phyloP scores from a whole-genome alignment of 2,329 filamentous ascomycete species.

The Botrytis cinerea region DNA sequence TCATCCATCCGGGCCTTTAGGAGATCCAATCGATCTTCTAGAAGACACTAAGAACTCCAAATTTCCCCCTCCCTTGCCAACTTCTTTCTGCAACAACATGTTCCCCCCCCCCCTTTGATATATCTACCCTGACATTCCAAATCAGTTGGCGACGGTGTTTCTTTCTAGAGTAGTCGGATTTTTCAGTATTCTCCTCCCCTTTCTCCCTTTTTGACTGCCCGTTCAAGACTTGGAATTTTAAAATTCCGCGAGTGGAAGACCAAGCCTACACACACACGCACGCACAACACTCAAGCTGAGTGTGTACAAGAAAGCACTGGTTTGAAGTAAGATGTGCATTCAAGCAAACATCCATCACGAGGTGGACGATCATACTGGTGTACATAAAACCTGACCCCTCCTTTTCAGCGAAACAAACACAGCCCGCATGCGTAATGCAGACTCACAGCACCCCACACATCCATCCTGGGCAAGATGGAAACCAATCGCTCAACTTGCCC shows the following conservation, averaged over 20 bases:
- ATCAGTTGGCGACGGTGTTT: background rate
- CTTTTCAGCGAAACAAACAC: background rate
- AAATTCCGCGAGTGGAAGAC: background rate
- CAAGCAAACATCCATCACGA: constrained; percentile 1
- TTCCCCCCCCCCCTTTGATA: background rate
- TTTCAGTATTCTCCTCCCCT: background rate
- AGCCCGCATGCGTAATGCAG: constrained; percentile 1
- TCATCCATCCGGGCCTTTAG: background rate
- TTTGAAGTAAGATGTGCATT: background rate
- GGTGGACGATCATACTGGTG: background rate
- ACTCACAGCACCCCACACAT: background rate
- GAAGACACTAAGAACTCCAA: constrained; percentile 11
- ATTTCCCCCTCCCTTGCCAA: background rate
- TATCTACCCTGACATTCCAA: background rate
- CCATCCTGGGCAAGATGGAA: background rate
- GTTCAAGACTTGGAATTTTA: background rate
- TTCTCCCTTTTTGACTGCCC: background rate
- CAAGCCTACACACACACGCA: background rate
- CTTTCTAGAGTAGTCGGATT: background rate
- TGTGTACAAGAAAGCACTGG: background rate
- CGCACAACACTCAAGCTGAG: background rate
- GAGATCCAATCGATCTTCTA: constrained; percentile 4
- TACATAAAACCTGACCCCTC: background rate
- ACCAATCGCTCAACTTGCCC: background rate
- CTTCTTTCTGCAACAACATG: background rate